Evolutionary conservation across 2,329 filamentous ascomycete genomes (phyloP).

Genomic region (Ustulina deusta): DNA sequence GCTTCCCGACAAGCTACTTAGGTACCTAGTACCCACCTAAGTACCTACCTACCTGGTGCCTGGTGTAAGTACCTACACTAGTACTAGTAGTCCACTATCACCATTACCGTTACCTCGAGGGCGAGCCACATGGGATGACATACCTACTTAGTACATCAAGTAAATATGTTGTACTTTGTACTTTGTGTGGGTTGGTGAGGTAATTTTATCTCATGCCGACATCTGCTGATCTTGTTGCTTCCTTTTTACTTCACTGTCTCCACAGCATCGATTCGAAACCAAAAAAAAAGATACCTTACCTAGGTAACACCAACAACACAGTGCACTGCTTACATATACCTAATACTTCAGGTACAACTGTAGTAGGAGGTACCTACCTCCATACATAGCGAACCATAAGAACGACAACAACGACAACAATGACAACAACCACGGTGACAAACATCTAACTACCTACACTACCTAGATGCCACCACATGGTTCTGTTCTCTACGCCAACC

Average conservation of each 20-base stretch:
- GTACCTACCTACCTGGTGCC: too few species aligned
- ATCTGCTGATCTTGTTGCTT: slow-evolving; percentile 23
- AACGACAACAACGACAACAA: too few species aligned
- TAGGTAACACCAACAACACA: background rate
- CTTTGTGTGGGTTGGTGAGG: background rate
- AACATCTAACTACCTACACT: background rate
- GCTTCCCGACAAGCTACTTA: background rate
- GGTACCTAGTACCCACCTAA: too few species aligned
- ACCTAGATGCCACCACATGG: slow-evolving; percentile 1
- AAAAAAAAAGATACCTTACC: background rate
- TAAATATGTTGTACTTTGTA: background rate
- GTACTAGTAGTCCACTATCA: too few species aligned
- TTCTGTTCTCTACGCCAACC: slow-evolving; percentile 3
- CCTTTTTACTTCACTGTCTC: background rate
- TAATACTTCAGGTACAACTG: background rate
- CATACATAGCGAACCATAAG: too few species aligned
- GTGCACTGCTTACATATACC: background rate
- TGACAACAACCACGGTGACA: background rate
- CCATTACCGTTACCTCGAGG: background rate
- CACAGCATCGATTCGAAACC: background rate
- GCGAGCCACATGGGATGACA: background rate
- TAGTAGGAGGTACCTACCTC: background rate
- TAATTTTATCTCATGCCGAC: slow-evolving; percentile 14
- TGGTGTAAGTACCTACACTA: background rate
- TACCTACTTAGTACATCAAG: too few species aligned